phyloP scores from a whole-genome alignment of 2,329 filamentous ascomycete genomes.

The Neurospora sp. region DNA sequence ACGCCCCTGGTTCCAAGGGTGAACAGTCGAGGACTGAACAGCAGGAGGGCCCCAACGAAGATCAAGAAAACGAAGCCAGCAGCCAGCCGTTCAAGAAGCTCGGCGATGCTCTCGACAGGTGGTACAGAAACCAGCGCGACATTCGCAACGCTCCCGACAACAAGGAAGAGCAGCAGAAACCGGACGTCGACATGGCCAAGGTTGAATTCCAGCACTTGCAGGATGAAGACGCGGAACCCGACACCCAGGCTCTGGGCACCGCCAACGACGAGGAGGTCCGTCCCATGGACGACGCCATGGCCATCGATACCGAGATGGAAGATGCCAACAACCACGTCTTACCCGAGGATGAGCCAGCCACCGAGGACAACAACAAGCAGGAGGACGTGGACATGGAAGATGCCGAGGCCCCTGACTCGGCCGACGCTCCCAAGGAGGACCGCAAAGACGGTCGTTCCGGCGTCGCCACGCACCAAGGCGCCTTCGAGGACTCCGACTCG shows the following conservation, averaged over 20 bases:
- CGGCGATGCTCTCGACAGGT: conserved; percentile 83
- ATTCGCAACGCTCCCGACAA: conserved; percentile 57
- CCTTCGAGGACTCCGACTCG: conserved; percentile 41
- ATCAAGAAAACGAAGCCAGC: conserved; percentile 31
- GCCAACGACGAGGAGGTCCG: conserved; percentile 80
- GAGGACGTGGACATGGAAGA: conserved; percentile 38
- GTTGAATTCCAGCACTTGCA: conserved; percentile 91
- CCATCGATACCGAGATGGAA: conserved; percentile 62
- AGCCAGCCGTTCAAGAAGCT: conserved; percentile 84
- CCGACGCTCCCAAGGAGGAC: conserved; percentile 31
- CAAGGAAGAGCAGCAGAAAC: conserved; percentile 42
- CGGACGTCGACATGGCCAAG: conserved; percentile 58
- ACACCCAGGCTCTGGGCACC: conserved; percentile 83
- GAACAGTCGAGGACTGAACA: conserved; percentile 37
- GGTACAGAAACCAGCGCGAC: conserved; percentile 80
- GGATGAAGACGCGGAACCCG: conserved; percentile 71
- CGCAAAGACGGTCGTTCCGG: conserved; percentile 48
- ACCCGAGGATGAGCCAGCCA: conserved; percentile 31
- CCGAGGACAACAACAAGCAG: neutral
- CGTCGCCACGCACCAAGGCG: conserved; percentile 49
- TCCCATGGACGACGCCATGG: conserved; percentile 81
- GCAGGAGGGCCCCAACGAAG: conserved; percentile 35
- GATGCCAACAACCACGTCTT: conserved; percentile 37
- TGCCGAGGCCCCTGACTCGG: conserved; percentile 28
- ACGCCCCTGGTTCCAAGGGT: conserved; percentile 54